Percentiles rank a stretch among this genome's conserved stretches.
Evolutionary conservation across 768 basidiomycete genomes (phyloP).

Genomic region (Trametes cubensis): DNA sequence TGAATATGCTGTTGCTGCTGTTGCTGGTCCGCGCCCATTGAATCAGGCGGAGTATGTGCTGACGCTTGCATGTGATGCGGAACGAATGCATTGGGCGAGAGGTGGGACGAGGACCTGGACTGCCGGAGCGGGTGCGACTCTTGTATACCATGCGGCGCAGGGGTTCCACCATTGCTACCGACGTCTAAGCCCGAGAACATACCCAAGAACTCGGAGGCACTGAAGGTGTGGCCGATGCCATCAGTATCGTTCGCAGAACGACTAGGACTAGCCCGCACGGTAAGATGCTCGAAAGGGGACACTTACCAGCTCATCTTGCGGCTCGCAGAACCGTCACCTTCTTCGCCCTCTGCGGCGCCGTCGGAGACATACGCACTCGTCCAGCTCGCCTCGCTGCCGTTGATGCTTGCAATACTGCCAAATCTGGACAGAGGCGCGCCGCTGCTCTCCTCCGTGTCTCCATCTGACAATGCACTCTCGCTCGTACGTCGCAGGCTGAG

Average conservation of each 20-base stretch:
- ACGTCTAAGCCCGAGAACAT: conserved; percentile 30
- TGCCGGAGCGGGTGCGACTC: conserved; percentile 15
- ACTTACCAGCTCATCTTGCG: conserved; percentile 30
- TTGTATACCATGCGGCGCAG: conserved; percentile 10
- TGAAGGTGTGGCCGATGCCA: conserved; percentile 1
- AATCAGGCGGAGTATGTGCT: conserved; percentile 15
- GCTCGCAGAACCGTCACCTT: conserved; percentile 20
- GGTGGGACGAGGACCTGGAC: conserved; percentile 9
- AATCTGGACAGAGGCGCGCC: conserved; percentile 28
- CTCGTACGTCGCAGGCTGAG: conserved; percentile 19
- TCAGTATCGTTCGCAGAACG: not conserved
- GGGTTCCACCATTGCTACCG: conserved; percentile 21
- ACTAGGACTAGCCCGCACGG: not conserved
- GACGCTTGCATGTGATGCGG: conserved; percentile 8
- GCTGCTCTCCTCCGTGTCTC: conserved; percentile 29
- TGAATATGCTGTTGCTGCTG: not conserved
- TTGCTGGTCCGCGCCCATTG: not conserved
- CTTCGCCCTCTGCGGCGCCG: conserved; percentile 22
- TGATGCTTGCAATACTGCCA: conserved; percentile 31
- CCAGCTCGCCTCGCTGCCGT: conserved; percentile 34
- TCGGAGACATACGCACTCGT: conserved; percentile 33
- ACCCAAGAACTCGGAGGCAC: conserved; percentile 30
- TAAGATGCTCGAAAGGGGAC: not conserved
- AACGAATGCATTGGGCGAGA: conserved; percentile 12
- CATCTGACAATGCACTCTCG: conserved; percentile 23